Evolutionary conservation across 2,329 filamentous ascomycete genomes (phyloP).

Genomic region (Verticillium tricorpus): DNA sequence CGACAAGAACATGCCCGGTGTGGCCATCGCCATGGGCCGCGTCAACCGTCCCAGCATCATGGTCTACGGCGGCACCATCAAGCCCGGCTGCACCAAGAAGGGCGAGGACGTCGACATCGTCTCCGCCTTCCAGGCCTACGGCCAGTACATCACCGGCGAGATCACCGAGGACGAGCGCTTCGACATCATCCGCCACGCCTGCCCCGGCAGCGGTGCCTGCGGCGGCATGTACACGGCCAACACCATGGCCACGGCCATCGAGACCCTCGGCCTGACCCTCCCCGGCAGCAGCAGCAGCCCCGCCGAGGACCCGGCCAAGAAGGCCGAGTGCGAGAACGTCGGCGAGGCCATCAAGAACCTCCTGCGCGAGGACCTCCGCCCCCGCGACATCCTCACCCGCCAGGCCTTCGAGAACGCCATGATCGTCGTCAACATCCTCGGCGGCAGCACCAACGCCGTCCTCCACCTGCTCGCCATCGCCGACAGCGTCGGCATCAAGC

Average conservation of each 20-base stretch:
- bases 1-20: conserved; percentile 99
- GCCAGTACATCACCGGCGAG: conserved; percentile 86
- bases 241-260: conserved; percentile 90
- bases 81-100: conserved; percentile 76
- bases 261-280: conserved; percentile 84
- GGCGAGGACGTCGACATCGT: conserved; percentile 87
- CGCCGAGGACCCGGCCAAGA: conserved; percentile 68
- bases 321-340: conserved; percentile 66
- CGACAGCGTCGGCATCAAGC: conserved; percentile 73
- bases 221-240: conserved; percentile 93
- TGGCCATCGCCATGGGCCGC: conserved; percentile 88
- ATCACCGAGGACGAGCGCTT: conserved; percentile 89
- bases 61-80: conserved; percentile 95
- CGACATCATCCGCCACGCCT: conserved; percentile 91
- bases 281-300: conserved; percentile 77
- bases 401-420: conserved; percentile 83
- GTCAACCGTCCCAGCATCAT: conserved; percentile 93
- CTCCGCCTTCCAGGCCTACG: conserved; percentile 96
- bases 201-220: conserved; percentile 63
- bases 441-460: conserved; percentile 81
- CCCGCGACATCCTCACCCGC: conserved; percentile 73
- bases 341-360: conserved; percentile 71
- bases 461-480: conserved; percentile 82
- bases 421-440: conserved; percentile 76
- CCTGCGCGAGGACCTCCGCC: conserved; percentile 71